Evolutionary conservation across 768 basidiomycete species (phyloP), one percentile per base, ranked within the genome.

Genomic region (Daedaleopsis sinensis): DNA sequence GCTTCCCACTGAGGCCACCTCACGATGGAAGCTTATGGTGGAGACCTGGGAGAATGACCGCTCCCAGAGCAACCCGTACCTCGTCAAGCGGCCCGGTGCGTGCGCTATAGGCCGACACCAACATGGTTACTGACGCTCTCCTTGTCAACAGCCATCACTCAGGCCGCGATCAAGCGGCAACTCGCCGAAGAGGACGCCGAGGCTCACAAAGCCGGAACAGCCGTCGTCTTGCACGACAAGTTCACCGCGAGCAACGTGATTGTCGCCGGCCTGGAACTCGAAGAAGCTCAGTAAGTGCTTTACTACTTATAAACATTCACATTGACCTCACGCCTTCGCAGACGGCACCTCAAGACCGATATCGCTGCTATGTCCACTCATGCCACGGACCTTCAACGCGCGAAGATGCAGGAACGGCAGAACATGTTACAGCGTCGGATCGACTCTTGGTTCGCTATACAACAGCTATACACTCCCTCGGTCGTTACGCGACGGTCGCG

Each of bases 221-320:
- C 38, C 1, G 1, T 3, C 4, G 15, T 56, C 16, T 39, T 21
- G 23, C 50, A 66, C 43, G 59, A 62, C 37, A 55, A 9, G 16
- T 23, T 64, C 24, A 21, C 68, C 0, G 70, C 73, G 9, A 69
- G 68, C 35, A 47, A 65, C 12, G 61, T 79, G 16, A 65, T 78
- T 38, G 59, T 59, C 0, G 66, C 64, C 21, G 76, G 72, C 5
- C 47, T 78, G 0, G 72, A 77, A 35, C 32, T 78, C 11, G 74
- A 79, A 54, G 72, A 73, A 15, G 64, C 63, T 38, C 74, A 77
- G 76, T 76, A 54, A 37, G 73, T 71, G 32, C 21, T 48, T 18
- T 21, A n/a, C 44, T 43, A 3, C 15, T 3, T 43, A 21, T 46
- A 46, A 46, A 3, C 4, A 13, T n/a, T 4, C 15, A 43, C n/a